Percentiles rank a stretch among this genome's conserved stretches.
phyloP scores from a whole-genome alignment of 2,329 filamentous ascomycete species.

The Lachnellula willkommii region DNA sequence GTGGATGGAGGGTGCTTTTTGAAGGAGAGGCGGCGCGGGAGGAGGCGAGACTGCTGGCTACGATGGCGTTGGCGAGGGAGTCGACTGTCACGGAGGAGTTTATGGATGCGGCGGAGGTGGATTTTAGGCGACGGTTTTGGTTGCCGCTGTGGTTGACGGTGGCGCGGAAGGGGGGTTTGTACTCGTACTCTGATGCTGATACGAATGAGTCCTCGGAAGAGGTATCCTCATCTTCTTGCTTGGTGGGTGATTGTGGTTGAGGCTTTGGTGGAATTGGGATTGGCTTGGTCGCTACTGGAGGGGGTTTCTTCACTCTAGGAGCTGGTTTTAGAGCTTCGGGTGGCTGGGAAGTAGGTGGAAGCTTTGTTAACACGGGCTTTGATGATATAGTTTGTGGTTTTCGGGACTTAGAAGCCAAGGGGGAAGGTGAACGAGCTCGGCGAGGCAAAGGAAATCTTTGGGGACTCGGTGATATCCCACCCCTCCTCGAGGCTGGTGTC shows the following conservation, averaged over 20 bases:
- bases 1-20: slow-evolving; percentile 11
- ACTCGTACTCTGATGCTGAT: slow-evolving; percentile 28
- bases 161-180: slow-evolving; percentile 23
- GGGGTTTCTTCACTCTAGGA: slow-evolving; percentile 9
- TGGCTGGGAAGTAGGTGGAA: slow-evolving; percentile 1
- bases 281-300: slow-evolving; percentile 13
- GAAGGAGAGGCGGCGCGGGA: slow-evolving; percentile 44
- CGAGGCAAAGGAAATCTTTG: slow-evolving; percentile 7
- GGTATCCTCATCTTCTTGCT: slow-evolving; percentile 17
- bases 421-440: slow-evolving; percentile 4
- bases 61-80: slow-evolving; percentile 66
- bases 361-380: slow-evolving; percentile 2
- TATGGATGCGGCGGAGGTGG: slow-evolving; percentile 11
- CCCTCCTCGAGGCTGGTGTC: slow-evolving; percentile 7
- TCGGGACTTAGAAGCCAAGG: not conserved
- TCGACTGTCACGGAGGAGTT: slow-evolving; percentile 47
- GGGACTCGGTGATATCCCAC: slow-evolving; percentile 8
- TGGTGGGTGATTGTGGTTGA: not conserved
- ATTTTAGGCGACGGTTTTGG: slow-evolving; percentile 16
- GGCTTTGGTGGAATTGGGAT: slow-evolving; percentile 17
- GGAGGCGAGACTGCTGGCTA: slow-evolving; percentile 68
- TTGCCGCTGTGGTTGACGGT: slow-evolving; percentile 15
- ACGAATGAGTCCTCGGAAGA: slow-evolving; percentile 32
- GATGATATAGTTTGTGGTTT: slow-evolving; percentile 14
- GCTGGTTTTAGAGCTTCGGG: slow-evolving; percentile 6